Conservation (phyloP, 805 yeast species). For the Ascoidea asiatica region DNA sequence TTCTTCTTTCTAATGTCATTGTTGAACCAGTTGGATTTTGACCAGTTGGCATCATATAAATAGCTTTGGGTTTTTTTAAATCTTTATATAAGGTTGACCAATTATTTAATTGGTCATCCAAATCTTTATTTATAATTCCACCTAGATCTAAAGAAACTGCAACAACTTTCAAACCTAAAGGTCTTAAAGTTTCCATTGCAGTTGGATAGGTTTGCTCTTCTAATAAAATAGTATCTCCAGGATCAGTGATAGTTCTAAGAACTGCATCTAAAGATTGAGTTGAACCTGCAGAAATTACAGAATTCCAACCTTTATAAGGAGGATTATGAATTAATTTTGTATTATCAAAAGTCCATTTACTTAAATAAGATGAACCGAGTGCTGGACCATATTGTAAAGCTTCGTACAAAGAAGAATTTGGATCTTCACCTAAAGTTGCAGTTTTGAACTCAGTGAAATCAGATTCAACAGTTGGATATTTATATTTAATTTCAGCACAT, state of each 20-base stretch:
- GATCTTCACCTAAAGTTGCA: slow-evolving; percentile 13
- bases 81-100: slow-evolving; percentile 33
- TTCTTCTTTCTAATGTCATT: slow-evolving; percentile 38
- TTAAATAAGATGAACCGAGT: slow-evolving; percentile 48
- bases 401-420: slow-evolving; percentile 47
- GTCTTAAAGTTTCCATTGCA: slow-evolving; percentile 55
- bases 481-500: slow-evolving; percentile 48
- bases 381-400: slow-evolving; percentile 71
- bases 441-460: slow-evolving; percentile 1
- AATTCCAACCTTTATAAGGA: slow-evolving; percentile 44
- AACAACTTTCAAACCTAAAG: slow-evolving; percentile 38
- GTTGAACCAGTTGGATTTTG: slow-evolving; percentile 71
- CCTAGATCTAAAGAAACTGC: slow-evolving; percentile 53
- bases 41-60: slow-evolving; percentile 55
- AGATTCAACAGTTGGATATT: slow-evolving; percentile 10
- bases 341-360: slow-evolving; percentile 48
- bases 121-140: slow-evolving; percentile 47
- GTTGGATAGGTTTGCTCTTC: slow-evolving; percentile 58
- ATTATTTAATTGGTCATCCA: slow-evolving; percentile 32
- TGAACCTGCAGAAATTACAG: slow-evolving; percentile 45
- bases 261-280: slow-evolving; percentile 58
- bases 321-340: slow-evolving; percentile 27
- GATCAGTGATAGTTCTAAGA: slow-evolving; percentile 40
- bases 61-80: slow-evolving; percentile 34
- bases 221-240: slow-evolving; percentile 48